Evolutionary conservation across 768 basidiomycete species (phyloP).

Genomic region (Psilocybe azurescens): DNA sequence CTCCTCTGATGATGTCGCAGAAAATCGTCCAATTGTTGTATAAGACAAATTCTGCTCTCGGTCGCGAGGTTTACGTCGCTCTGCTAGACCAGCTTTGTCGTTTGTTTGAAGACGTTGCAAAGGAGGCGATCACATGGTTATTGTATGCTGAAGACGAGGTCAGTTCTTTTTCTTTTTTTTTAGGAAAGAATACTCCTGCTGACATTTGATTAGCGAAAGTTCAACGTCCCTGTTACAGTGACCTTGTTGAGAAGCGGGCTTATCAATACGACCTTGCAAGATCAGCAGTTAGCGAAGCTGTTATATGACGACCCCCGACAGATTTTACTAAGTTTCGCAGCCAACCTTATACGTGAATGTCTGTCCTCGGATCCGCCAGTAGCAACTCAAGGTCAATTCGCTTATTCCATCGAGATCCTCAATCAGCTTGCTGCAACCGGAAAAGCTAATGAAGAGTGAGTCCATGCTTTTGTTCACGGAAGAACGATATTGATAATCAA

Average conservation of each 20-base stretch:
- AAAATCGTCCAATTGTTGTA: conserved; percentile 96
- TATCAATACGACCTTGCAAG: conserved; percentile 77
- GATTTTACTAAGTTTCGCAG: conserved; percentile 79
- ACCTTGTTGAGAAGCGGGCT: conserved; percentile 86
- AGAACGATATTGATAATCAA: conserved; percentile 2
- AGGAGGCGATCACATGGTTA: conserved; percentile 97
- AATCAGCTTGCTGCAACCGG: conserved; percentile 72
- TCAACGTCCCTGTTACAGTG: conserved; percentile 92
- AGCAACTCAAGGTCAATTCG: conserved; percentile 80
- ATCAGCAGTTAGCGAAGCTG: conserved; percentile 89
- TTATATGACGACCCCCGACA: conserved; percentile 80
- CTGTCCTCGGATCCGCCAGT: conserved; percentile 81
- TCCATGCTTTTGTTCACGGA: conserved; percentile 23
- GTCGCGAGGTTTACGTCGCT: conserved; percentile 91
- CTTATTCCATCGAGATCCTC: conserved; percentile 81
- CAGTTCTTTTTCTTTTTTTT: conserved; percentile 26
- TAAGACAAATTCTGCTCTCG: conserved; percentile 85
- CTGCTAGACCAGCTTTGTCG: conserved; percentile 90
- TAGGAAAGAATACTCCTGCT: conserved; percentile 5
- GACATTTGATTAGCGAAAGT: conserved; percentile 73
- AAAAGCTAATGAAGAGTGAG: conserved; percentile 87
- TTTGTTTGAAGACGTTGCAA: conserved; percentile 89
- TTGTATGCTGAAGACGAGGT: conserved; percentile 97
- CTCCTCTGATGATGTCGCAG: conserved; percentile 92
- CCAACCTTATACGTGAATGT: conserved; percentile 86